Conservation (phyloP, 2,329 filamentous ascomycete genomes). For the Ophiostoma tasmaniense region DNA sequence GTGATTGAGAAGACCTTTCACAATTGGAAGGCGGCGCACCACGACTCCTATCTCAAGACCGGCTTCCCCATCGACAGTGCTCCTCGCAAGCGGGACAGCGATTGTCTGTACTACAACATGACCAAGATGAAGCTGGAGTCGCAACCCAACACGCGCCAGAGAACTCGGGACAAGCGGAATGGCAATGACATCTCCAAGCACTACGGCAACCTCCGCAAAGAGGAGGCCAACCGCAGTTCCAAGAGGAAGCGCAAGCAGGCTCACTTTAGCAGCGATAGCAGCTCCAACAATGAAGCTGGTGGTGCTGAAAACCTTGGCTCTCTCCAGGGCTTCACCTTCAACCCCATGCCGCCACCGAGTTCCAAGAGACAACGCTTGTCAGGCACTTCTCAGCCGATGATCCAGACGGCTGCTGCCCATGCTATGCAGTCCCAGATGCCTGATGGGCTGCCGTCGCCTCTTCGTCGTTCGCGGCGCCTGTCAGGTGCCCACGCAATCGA, state of each 20-base stretch:
- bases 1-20: conserved; percentile 27
- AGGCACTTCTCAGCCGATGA: neutral
- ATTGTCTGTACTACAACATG: conserved; percentile 22
- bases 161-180: conserved; percentile 16
- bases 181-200: conserved; percentile 20
- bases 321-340: neutral
- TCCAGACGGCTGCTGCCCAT: neutral
- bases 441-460: neutral
- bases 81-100: neutral
- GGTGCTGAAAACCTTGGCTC: neutral
- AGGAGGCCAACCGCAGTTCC: neutral
- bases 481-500: neutral
- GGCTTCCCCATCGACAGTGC: neutral
- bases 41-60: conserved; percentile 8
- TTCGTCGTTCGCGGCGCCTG: conserved; percentile 9
- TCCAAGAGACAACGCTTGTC: neutral
- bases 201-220: conserved; percentile 17
- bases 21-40: conserved; percentile 28
- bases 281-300: neutral
- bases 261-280: neutral
- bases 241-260: conserved; percentile 9
- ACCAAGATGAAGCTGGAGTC: conserved; percentile 20
- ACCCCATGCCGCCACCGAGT: neutral
- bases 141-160: conserved; percentile 19
- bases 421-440: neutral